Evolutionary conservation across 192 early-diverging fungal genomes (phyloP).

Genomic region (Obelidium mucronatum): DNA sequence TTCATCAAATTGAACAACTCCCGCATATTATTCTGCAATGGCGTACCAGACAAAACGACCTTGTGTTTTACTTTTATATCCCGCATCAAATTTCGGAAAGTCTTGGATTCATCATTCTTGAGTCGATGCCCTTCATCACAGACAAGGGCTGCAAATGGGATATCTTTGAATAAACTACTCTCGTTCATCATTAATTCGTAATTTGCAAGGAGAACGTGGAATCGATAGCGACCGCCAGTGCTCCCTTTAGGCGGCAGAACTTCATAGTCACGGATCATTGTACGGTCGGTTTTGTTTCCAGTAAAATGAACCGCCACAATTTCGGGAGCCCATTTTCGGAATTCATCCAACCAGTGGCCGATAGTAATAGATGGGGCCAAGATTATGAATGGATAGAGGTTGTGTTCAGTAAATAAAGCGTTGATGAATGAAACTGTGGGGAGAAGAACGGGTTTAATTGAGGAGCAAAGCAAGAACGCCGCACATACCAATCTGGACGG

Average conservation of each 20-base stretch:
- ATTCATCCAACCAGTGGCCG: slow-evolving; percentile 77
- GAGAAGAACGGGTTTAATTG: background rate
- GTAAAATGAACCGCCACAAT: slow-evolving; percentile 62
- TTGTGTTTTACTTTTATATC: slow-evolving; percentile 57
- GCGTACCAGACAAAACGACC: slow-evolving; percentile 70
- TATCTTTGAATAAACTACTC: slow-evolving; percentile 47
- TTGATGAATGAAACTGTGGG: slow-evolving; percentile 58
- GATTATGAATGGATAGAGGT: slow-evolving; percentile 69
- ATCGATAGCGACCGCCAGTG: slow-evolving; percentile 42
- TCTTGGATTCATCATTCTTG: slow-evolving; percentile 71
- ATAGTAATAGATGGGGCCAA: slow-evolving; percentile 70
- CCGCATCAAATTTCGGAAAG: slow-evolving; percentile 61
- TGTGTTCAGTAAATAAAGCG: slow-evolving; percentile 52
- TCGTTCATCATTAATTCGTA: slow-evolving; percentile 66
- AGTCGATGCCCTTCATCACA: slow-evolving; percentile 83
- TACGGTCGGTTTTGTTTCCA: slow-evolving; percentile 54
- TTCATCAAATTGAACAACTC: slow-evolving; percentile 77
- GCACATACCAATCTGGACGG: slow-evolving; percentile 67
- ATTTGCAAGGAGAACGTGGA: slow-evolving; percentile 74
- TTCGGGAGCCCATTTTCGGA: slow-evolving; percentile 73
- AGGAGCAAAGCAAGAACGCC: slow-evolving; percentile 8
- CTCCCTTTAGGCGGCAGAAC: slow-evolving; percentile 39
- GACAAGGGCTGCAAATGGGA: slow-evolving; percentile 70
- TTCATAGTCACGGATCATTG: slow-evolving; percentile 62
- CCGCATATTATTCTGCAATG: slow-evolving; percentile 65